Evolutionary conservation across 2,329 filamentous ascomycete species (phyloP), one percentile per base, ranked within the genome.

Genomic region (Fonsecaea nubica): DNA sequence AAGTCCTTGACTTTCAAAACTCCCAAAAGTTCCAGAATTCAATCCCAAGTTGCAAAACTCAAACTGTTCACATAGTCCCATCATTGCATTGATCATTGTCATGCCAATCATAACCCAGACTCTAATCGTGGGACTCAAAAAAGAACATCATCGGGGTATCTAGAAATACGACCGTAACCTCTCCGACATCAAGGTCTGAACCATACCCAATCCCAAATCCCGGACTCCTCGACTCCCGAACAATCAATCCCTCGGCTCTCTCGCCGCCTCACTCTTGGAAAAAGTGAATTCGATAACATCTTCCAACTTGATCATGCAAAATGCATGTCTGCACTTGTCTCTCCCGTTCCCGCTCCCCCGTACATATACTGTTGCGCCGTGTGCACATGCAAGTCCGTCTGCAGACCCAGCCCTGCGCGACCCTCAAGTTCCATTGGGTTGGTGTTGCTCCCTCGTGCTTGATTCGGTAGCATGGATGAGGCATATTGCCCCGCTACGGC

Each of bases 371-470:
- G 53, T 42, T 61, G 68, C 21, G 65, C 50, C 21, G 30, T 38
- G 32, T 58, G 58, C 18, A 58, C 53, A 21, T 53, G 52, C 52
- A 55, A 32, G 52, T 53, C 63, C 56, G 60, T 45, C 15, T 65
- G 60, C 13, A 70, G 40, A 36, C 68, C 68, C 8, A 69, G 68
- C n/a, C 68, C 64, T 55, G 66, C 35, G 35, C 36, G 52, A 13
- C 38, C 36, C 33, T 67, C 54, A 40, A 63, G 38, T 9, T 18
- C 61, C 42, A 64, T 55, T 21, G 63, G 57, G n/a, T 52, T 35
- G 8, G 60, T 54, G 9, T 64, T 63, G 12, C 15, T 38, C 4
- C 50, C 38, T 6, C 54, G 59, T 55, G 58, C 36, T 50, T 45
- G 62, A 52, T 54, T 33, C 18, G 61, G 63, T n/a, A 64, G 38